Base-by-base conservation (phyloP, 768 basidiomycete species). In the Phanerochaete sordida region DNA sequence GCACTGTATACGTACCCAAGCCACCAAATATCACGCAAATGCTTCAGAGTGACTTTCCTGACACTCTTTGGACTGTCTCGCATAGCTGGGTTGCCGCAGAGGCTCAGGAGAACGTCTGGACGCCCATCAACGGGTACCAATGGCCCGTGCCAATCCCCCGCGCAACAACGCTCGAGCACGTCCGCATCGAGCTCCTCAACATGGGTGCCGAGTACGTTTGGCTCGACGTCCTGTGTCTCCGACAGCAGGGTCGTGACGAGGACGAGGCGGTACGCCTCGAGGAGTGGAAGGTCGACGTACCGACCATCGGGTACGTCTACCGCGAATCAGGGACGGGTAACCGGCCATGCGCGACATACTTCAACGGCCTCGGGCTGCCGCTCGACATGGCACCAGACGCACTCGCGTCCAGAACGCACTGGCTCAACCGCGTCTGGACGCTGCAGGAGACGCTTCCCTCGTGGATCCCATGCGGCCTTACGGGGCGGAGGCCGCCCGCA, bases 351-450 rank as follows among this genome's bases (percentile, higher is more conserved):
- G 23, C 9, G 3, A 48, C 48, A 35, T 35, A 35, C 13, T 35
- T 35, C 33, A 35, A 35, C 33, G 33, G 33, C 33, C 33, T 35
- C 33, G 56, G 56, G 8, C 2, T 30, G 23, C 33, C 39, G 16
- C 37, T 58, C 48, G n/a, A n/a, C 26, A 12, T 21, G 46, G 15
- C 46, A 12, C 3, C 27, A 15, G 8, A 30, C 16, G 21, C n/a
- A 8, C 30, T 35, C 9, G 53, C 19, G 11, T n/a, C n/a, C 31
- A 27, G 30, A 28, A 8, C 26, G 8, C 47, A 58, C 45, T 58
- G 57, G 57, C 23, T 58, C 16, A 58, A 58, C 31, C 57, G 57
- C 11, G 57, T 44, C 6, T 58, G 57, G 57, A 58, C 57, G 2
- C 2, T 49, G 8, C 57, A 58, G 27, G 57, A 58, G 31, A 16